These are phyloP conservation scores for Neckera pumila DNA, from an alignment of 225 moss, liverwort and hornwort species.

Conservation along the genomic window DNA sequence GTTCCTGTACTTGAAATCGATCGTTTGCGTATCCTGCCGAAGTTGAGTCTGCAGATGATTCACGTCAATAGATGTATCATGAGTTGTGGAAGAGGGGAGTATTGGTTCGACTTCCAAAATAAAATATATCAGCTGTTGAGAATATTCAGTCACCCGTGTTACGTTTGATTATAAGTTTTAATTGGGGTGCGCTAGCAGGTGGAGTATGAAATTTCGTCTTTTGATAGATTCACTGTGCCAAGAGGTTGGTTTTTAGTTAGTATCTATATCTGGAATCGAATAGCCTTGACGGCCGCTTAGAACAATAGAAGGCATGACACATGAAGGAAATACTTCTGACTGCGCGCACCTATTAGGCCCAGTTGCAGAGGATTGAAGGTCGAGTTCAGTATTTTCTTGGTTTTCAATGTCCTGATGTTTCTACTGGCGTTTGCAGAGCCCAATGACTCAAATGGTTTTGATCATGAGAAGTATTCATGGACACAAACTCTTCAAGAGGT, in stretches of 20 bases:
- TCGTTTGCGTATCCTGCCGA: not conserved
- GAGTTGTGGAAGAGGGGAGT: not conserved
- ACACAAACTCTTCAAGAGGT: conserved; percentile 80
- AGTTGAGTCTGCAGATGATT: not conserved
- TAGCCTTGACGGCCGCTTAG: not conserved
- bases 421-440: conserved; percentile 44
- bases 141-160: not conserved
- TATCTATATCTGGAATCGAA: not conserved
- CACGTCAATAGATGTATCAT: not conserved
- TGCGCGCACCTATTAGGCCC: not conserved
- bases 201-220: not conserved
- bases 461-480: conserved; percentile 73
- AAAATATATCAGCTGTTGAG: not conserved
- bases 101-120: not conserved
- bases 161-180: not conserved
- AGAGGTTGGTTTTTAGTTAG: not conserved
- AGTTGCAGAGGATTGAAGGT: not conserved
- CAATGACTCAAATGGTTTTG: conserved; percentile 72
- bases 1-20: not conserved
- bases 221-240: not conserved
- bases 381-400: not conserved
- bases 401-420: not conserved
- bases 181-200: not conserved
- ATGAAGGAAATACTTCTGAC: not conserved
- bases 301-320: not conserved